Conservation (phyloP, 371 early-diverging fungal genomes). For the Mortierella polycephala region DNA sequence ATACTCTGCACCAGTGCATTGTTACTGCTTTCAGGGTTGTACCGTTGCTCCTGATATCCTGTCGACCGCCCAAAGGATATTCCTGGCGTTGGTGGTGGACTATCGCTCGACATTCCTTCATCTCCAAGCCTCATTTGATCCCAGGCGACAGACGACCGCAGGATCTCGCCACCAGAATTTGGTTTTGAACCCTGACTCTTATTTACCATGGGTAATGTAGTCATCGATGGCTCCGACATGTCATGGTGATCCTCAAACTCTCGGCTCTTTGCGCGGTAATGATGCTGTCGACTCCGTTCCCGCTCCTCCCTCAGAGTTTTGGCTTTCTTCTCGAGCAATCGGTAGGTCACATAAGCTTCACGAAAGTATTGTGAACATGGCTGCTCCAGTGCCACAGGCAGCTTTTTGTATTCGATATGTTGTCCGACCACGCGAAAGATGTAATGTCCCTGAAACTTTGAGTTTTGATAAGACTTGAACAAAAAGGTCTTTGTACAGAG, state of each 20-base stretch:
- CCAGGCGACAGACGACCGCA: conserved; percentile 30
- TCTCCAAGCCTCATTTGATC: conserved; percentile 13
- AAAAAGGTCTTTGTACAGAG: conserved; percentile 31
- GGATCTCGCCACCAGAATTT: conserved; percentile 11
- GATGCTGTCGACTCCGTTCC: conserved; percentile 3
- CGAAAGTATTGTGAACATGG: conserved; percentile 42
- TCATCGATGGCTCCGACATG: neutral
- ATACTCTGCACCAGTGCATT: conserved; percentile 17
- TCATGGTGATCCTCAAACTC: neutral
- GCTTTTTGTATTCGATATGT: conserved; percentile 35
- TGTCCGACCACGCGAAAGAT: conserved; percentile 34
- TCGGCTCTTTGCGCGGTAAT: neutral
- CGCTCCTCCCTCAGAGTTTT: conserved; percentile 24
- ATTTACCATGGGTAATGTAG: neutral
- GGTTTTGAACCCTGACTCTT: neutral
- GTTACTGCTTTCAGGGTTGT: conserved; percentile 17
- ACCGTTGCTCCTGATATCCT: conserved; percentile 31
- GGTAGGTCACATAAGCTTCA: conserved; percentile 30
- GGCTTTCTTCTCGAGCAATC: conserved; percentile 33
- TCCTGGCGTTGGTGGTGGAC: conserved; percentile 1
- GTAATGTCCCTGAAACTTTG: conserved; percentile 39
- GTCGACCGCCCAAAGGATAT: neutral
- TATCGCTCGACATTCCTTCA: neutral
- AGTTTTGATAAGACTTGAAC: conserved; percentile 32
- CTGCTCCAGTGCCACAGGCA: conserved; percentile 18